Base-by-base conservation (phyloP, 2,329 filamentous ascomycete genomes). In the Aspergillus sp. region DNA sequence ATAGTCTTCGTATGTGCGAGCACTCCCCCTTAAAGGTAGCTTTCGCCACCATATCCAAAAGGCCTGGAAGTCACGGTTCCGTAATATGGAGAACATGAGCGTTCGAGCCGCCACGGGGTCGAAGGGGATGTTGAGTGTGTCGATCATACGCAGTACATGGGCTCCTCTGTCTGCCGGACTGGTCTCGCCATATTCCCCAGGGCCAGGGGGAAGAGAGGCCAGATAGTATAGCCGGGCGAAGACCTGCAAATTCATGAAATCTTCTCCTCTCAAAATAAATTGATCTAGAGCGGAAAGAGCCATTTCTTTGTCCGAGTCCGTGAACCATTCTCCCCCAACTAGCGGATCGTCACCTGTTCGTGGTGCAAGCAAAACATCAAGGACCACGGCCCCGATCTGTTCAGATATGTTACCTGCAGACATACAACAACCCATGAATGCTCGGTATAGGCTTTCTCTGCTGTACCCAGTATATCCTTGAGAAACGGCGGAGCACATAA, bases 21-120 rank as follows among this genome's bases (percentile, higher is more conserved):
- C 64, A 8, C 71, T 67, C 40, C 79, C 72, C 63, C 81, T 80
- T 41, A 81, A 77, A 13, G 86, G 73, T 4, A 84, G 79, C 56
- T 80, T 77, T 54, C 80, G 80, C 79, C 87, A 90, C 9, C 80
- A 67, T 19, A 83, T 77, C 86, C 85, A 89, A 65, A 89, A 85
- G 5, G 76, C 75, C 15, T 79, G 69, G 79, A 84, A 87, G 62
- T 85, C 74, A 17, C 69, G 66, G 58, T 77, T 77, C 19, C 64
- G 61, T 5, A 82, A 73, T 20, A 69, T 62, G 4, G 70, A 64
- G 5, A 68, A 57, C 64, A 75, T 72, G 5, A 77, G 65, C 13
- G 53, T 57, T 37, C 69, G 68, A 11, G 68, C 69, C 15, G 72
- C 58, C 4, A 63, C 55, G 9, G 67, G 60, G 17, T 72, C 63